Evolutionary conservation across 2,329 filamentous ascomycete species (phyloP).

Genomic region (Aspergillus cejpii): DNA sequence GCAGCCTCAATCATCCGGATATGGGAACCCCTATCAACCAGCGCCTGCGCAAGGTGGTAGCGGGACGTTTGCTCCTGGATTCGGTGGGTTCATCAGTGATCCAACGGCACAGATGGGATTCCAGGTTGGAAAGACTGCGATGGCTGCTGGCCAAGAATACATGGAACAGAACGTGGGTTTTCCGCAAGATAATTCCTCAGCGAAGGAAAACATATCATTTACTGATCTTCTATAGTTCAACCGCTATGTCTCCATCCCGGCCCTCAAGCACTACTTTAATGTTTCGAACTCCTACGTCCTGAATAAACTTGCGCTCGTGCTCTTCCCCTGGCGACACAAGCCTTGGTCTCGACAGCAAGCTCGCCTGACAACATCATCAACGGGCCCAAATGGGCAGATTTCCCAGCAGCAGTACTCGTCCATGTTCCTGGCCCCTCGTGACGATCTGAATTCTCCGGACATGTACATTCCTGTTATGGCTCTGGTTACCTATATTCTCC

Average conservation of each 20-base stretch:
- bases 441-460: slow-evolving; percentile 95
- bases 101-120: slow-evolving; percentile 91
- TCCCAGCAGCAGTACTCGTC: slow-evolving; percentile 50
- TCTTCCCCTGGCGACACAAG: slow-evolving; percentile 96
- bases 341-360: slow-evolving; percentile 91
- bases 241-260: slow-evolving; percentile 82
- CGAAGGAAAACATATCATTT: background rate
- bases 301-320: slow-evolving; percentile 84
- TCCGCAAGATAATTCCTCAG: background rate
- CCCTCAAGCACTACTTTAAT: slow-evolving; percentile 98
- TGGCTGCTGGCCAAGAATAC: slow-evolving; percentile 87
- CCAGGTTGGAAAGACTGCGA: slow-evolving; percentile 85
- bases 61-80: slow-evolving; percentile 50
- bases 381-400: slow-evolving; percentile 53
- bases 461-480: slow-evolving; percentile 99
- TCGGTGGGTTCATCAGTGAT: slow-evolving; percentile 92
- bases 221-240: slow-evolving; percentile 49
- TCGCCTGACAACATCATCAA: slow-evolving; percentile 36
- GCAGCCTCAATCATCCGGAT: slow-evolving; percentile 52
- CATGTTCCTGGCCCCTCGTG: slow-evolving; percentile 77
- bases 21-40: slow-evolving; percentile 48
- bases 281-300: slow-evolving; percentile 96
- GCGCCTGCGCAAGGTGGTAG: slow-evolving; percentile 37
- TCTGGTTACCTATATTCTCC: slow-evolving; percentile 90
- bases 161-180: slow-evolving; percentile 81